phyloP scores from a whole-genome alignment of 2,329 filamentous ascomycete genomes.

The Scedosporium boydii region DNA sequence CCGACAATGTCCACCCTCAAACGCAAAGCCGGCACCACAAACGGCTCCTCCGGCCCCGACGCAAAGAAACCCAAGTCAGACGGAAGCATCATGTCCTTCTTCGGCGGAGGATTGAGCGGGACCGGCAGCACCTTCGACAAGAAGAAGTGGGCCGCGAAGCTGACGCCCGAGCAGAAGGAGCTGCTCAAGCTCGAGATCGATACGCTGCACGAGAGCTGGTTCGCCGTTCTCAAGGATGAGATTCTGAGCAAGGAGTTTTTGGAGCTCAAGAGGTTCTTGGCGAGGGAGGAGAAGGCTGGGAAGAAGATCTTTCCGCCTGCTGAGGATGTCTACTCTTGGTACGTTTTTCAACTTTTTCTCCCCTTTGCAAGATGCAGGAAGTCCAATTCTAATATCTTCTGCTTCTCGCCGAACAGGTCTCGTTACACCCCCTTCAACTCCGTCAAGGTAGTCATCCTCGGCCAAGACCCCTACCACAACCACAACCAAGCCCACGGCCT shows the following conservation, averaged over 20 bases:
- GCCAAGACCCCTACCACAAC: conserved; percentile 97
- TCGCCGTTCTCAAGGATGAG: conserved; percentile 81
- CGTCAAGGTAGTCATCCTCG: conserved; percentile 87
- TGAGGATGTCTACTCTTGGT: conserved; percentile 94
- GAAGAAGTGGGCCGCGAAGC: conserved; percentile 71
- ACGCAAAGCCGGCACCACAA: conserved; percentile 49
- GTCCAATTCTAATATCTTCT: conserved; percentile 11
- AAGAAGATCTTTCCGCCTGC: conserved; percentile 80
- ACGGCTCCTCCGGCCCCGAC: conserved; percentile 29
- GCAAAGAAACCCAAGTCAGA: conserved; percentile 66
- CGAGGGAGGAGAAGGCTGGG: conserved; percentile 61
- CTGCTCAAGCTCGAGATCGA: conserved; percentile 85
- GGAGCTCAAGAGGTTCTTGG: conserved; percentile 77
- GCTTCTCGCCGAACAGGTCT: conserved; percentile 54
- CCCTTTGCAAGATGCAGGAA: neutral
- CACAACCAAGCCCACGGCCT: conserved; percentile 91
- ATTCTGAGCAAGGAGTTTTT: conserved; percentile 72
- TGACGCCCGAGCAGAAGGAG: conserved; percentile 73
- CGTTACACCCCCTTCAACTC: conserved; percentile 80
- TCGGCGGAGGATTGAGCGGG: conserved; percentile 41
- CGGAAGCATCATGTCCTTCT: conserved; percentile 82
- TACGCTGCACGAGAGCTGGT: conserved; percentile 85
- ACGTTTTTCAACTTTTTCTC: conserved; percentile 18
- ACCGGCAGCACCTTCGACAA: conserved; percentile 60
- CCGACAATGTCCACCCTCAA: conserved; percentile 48